phyloP scores from a whole-genome alignment of 2,329 filamentous ascomycete genomes.

The Ascochyta pisi region DNA sequence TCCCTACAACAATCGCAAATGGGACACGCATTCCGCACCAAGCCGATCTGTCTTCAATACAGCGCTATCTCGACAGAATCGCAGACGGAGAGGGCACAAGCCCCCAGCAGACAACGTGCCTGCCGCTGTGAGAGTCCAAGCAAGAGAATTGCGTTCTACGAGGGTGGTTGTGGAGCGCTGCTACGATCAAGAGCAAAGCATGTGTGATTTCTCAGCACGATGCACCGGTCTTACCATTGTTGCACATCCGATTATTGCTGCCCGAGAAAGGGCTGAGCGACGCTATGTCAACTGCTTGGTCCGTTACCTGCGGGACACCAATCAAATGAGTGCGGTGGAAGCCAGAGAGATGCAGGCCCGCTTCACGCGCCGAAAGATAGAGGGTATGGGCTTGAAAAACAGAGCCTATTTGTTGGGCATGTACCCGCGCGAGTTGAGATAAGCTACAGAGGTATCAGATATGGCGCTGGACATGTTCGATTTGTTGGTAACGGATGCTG shows the following conservation, averaged over 20 bases:
- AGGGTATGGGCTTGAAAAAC: constrained; percentile 4
- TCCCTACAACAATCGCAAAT: not conserved
- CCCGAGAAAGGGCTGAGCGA: constrained; percentile 21
- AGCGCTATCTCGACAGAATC: not conserved
- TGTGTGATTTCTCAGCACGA: not conserved
- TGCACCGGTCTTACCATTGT: not conserved
- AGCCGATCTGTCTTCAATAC: not conserved
- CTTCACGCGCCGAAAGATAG: constrained; percentile 26
- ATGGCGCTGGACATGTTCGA: too few species aligned
- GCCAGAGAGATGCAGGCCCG: constrained; percentile 16
- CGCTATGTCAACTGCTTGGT: constrained; percentile 29
- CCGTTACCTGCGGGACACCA: constrained; percentile 22
- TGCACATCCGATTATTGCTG: not conserved
- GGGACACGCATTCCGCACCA: not conserved
- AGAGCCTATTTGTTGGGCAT: constrained; percentile 19
- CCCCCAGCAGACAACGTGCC: not conserved
- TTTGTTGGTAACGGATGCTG: not conserved
- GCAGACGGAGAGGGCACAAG: not conserved
- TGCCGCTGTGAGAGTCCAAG: constrained; percentile 6
- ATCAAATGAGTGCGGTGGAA: constrained; percentile 15
- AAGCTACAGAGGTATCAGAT: not conserved
- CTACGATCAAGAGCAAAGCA: constrained; percentile 20
- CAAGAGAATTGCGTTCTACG: constrained; percentile 13
- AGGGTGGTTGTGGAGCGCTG: constrained; percentile 18
- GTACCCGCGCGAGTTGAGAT: constrained; percentile 19